phyloP scores from a whole-genome alignment of 2,329 filamentous ascomycete species.

The Tricladium varicosporioides region DNA sequence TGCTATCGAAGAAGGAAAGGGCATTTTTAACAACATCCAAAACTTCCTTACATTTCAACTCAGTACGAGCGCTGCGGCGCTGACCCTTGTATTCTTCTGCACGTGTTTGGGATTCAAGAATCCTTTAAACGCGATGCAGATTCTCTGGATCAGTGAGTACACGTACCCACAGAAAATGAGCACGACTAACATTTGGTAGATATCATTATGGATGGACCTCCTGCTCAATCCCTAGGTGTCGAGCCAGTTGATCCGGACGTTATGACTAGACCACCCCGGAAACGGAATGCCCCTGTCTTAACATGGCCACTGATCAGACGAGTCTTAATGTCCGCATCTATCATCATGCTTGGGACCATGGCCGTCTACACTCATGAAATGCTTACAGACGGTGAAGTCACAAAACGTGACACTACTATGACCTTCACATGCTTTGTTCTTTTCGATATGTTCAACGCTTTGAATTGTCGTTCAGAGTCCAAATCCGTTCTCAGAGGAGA shows the following conservation, averaged over 20 bases:
- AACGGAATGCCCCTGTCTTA: slow-evolving; percentile 85
- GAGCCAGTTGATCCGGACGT: slow-evolving; percentile 93
- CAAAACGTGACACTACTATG: slow-evolving; percentile 95
- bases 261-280: slow-evolving; percentile 86
- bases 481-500: slow-evolving; percentile 89
- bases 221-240: slow-evolving; percentile 93
- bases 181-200: slow-evolving; percentile 51
- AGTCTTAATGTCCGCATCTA: slow-evolving; percentile 79
- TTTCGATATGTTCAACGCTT: slow-evolving; percentile 99
- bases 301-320: slow-evolving; percentile 78
- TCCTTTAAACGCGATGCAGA: slow-evolving; percentile 98
- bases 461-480: slow-evolving; percentile 85
- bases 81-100: slow-evolving; percentile 88
- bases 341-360: slow-evolving; percentile 93
- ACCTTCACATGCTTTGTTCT: slow-evolving; percentile 98
- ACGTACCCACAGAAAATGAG: background rate
- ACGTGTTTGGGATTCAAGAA: slow-evolving; percentile 92
- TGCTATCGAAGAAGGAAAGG: slow-evolving; percentile 97
- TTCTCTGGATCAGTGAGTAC: slow-evolving; percentile 95
- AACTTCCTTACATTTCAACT: slow-evolving; percentile 99
- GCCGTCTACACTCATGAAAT: slow-evolving; percentile 91
- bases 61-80: slow-evolving; percentile 90
- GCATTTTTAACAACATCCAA: slow-evolving; percentile 99
- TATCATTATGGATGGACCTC: slow-evolving; percentile 98
- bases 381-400: slow-evolving; percentile 77